Evolutionary conservation across 2,329 filamentous ascomycete species (phyloP), one percentile per base, ranked within the genome.

Genomic region (Exophiala bonariae): DNA sequence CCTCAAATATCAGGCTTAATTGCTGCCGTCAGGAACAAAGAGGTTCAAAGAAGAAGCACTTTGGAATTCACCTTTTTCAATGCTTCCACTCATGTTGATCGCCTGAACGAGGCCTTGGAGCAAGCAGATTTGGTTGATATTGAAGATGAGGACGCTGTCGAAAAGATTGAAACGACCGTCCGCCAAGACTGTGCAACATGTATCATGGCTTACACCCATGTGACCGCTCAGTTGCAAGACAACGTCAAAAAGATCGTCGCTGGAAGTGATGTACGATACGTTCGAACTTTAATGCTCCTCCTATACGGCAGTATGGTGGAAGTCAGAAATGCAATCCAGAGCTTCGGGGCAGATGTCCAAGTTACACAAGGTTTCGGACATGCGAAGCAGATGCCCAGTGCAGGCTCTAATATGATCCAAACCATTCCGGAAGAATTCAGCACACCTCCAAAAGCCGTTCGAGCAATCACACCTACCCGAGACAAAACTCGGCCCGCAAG

Each of bases 271-370:
- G 69, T 75, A 5, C 74, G 77, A 47, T 78, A 82, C 53, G 66
- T 83, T 41, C 77, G 81, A 19, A 80, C 75, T 13, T 68, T 82
- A 34, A 73, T 85, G 65, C 71, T 82, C 28, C 73, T 80, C 53
- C 72, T 82, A 28, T 81, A 80, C 56, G 75, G 76, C 38, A 78
- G 79, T 52, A 62, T 82, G 39, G 65, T 80, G 36, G 81, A 84
- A 61, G 68, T 81, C 49, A 76, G 78, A 41, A 83, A 83, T 60
- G 77, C 79, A 32, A 80, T 78, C 59, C 67, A 70, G 17, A 69
- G 73, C 43, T 68, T 83, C 40, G 75, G 75, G 20, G 67, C 72
- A 41, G 68, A 66, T 23, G 59, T 72, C 28, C 60, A 48, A 41
- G 46, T 57, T 30, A 47, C 44, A 36, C 50, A 45, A 40, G 34